Evolutionary conservation across 306 rosid species (phyloP), one percentile per base, ranked within the genome.

Genomic region (Trichosanthes cucumerina): DNA sequence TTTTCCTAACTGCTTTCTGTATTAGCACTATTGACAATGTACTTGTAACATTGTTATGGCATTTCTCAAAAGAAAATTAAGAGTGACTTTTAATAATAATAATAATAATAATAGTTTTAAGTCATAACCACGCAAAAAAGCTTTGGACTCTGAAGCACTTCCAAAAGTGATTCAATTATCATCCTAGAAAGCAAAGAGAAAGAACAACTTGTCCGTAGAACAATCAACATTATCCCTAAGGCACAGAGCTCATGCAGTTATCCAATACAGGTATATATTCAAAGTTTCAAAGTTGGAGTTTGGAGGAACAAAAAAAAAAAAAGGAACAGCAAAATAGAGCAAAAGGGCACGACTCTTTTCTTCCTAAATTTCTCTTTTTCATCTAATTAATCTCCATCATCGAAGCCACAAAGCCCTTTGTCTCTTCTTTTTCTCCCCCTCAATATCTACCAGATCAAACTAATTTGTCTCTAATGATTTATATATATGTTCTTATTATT

Each of bases 211-310:
- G 68, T 58, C 71, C 41, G 24, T 31, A 3, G 23, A 74, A 73
- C 77, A 72, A 79, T 52, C 28, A 81, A 77, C 76, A 82, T 81
- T 72, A 75, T 66, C 50, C 16, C 77, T 63, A 59, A 69, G 47
- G 12, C 9, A 50, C n/a, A 70, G 76, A 62, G 56, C 76, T 62
- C 69, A 15, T 10, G 41, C 21, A 58, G n/a, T 28, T 28, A 63
- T 28, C 39, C 41, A 28, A 63, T 18, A 60, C 41, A 31, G 6
- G 68, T 60, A 54, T 18, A 54, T 54, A 24, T 28, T 28, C 19
- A 18, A 54, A 19, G 23, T 54, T n/a, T 62, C 41, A 26, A 21
- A 41, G 12, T 12, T 43, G 56, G 74, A 70, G 53, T 70, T 13
- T 44, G 49, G 52, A 70, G 44, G 36, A 70, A 70, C 56, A 70